Evolutionary conservation across 2,329 filamentous ascomycete species (phyloP), one percentile per base, ranked within the genome.

Genomic region (Fusarium albidum): DNA sequence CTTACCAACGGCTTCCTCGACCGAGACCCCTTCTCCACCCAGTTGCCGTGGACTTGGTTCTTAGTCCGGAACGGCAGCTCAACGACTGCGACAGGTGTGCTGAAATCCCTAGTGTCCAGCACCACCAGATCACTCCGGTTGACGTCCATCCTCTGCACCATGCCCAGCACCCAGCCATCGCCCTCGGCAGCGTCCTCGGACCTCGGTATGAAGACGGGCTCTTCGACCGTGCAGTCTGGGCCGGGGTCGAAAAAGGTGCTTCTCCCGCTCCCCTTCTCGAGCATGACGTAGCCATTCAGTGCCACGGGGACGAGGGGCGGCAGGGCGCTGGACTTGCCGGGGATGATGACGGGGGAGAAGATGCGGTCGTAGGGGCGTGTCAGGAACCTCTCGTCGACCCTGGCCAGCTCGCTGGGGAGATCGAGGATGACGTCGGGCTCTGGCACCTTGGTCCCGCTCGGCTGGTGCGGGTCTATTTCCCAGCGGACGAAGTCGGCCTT

Each of bases 401-500:
- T 12, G 0, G 50, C 49, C 1, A 61, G 57, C 29, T 61, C 59
- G 0, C 40, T 49, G 6, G 49, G 53, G 0, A 48, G 26, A 7
- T 57, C 49, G 2, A 61, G 10, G 3, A 60, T 26, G 9, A 55
- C 1, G 7, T 31, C 2, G 0, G 53, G 56, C 2, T 60, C 53
- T 0, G 8, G 40, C 10, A 61, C 29, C 1, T 31, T 50, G 0
- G 34, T 46, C 0, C 49, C 43, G 4, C 1, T 53, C 2, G 55
- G 56, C 0, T 52, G 37, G 18, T 13, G 49, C 2, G 56, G 21
- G 18, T 62, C 57, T 1, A 62, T 52, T 17, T 59, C 57, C 59
- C 57, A 62, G 1, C 50, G 50, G 1, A 62, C 59, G 8, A 25
- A 62, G 3, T 61, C 57, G n/a, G 55, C 55, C 31, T 58, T 58